A percentile compares a stretch with the other conserved stretches of the same genome.
Evolutionary conservation across 495 filamentous ascomycete genomes (phyloP).

Genomic region (Massariosphaeria phaeospora): DNA sequence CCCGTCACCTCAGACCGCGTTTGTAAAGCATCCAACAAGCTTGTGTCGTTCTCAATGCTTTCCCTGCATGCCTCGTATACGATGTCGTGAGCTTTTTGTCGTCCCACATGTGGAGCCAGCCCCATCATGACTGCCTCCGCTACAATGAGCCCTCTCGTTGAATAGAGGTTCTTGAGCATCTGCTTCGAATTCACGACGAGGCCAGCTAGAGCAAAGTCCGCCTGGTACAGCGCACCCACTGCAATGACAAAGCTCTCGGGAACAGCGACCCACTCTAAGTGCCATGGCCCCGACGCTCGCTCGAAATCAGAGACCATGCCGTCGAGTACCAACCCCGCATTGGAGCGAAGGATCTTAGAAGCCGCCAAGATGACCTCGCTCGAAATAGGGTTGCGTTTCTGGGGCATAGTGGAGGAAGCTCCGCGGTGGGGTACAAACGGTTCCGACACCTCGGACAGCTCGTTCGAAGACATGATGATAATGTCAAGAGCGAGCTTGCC

Average conservation of each 20-base stretch:
- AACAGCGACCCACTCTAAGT: conserved; percentile 52
- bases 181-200: conserved; percentile 46
- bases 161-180: conserved; percentile 49
- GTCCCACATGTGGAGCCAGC: conserved; percentile 46
- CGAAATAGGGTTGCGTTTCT: conserved; percentile 54
- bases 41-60: conserved; percentile 44
- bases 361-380: conserved; percentile 51
- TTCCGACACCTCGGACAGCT: conserved; percentile 51
- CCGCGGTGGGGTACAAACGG: conserved; percentile 53
- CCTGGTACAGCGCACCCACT: conserved; percentile 48
- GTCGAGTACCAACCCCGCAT: conserved; percentile 49
- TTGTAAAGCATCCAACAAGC: conserved; percentile 43
- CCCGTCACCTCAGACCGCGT: conserved; percentile 42
- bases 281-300: conserved; percentile 51
- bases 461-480: conserved; percentile 54
- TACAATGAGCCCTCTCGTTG: conserved; percentile 49
- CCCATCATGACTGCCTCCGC: conserved; percentile 57
- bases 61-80: conserved; percentile 52
- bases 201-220: conserved; percentile 46
- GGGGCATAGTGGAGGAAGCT: conserved; percentile 53
- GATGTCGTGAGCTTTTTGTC: conserved; percentile 50
- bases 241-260: conserved; percentile 51
- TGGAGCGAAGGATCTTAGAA: conserved; percentile 48
- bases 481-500: conserved; percentile 52
- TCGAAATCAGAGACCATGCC: conserved; percentile 54